Percentiles rank a stretch among this genome's conserved stretches.
Evolutionary conservation across 2,329 filamentous ascomycete species (phyloP).

Genomic region (Colletotrichum kahawae): DNA sequence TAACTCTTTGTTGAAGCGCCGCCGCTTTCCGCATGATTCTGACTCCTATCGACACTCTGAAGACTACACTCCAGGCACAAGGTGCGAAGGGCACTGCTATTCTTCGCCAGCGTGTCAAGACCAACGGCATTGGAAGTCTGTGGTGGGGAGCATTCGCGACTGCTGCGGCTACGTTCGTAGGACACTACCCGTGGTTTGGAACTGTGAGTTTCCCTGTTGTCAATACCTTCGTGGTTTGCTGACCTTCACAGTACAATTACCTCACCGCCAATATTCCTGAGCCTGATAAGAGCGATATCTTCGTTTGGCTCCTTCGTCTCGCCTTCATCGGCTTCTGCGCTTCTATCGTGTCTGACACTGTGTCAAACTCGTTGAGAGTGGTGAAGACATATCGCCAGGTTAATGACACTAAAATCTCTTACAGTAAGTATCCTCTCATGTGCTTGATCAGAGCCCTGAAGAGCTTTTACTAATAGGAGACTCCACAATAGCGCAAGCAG

Average conservation of each 20-base stretch:
- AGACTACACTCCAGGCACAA: slow-evolving; percentile 54
- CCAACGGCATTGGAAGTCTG: slow-evolving; percentile 47
- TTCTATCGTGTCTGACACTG: slow-evolving; percentile 48
- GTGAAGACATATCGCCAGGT: slow-evolving; percentile 56
- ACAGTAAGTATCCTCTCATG: slow-evolving; percentile 41
- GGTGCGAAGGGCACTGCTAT: slow-evolving; percentile 46
- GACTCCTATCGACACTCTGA: slow-evolving; percentile 54
- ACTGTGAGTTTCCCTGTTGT: slow-evolving; percentile 35
- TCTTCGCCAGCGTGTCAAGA: slow-evolving; percentile 48
- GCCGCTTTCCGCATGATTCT: slow-evolving; percentile 52
- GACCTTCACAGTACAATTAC: slow-evolving; percentile 44
- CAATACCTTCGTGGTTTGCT: not conserved
- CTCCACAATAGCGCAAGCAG: slow-evolving; percentile 42
- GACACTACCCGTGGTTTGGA: slow-evolving; percentile 56
- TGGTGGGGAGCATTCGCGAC: slow-evolving; percentile 57
- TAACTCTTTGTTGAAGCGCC: slow-evolving; percentile 32
- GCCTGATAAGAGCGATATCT: slow-evolving; percentile 42
- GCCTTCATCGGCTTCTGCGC: slow-evolving; percentile 49
- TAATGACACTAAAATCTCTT: slow-evolving; percentile 51
- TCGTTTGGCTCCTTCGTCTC: slow-evolving; percentile 47
- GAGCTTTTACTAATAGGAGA: not conserved
- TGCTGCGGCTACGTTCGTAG: slow-evolving; percentile 52
- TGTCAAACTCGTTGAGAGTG: slow-evolving; percentile 52
- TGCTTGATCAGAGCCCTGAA: not conserved
- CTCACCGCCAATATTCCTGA: slow-evolving; percentile 42